phyloP scores from a whole-genome alignment of 2,329 filamentous ascomycete species.

The Aspergillus fumigatus region DNA sequence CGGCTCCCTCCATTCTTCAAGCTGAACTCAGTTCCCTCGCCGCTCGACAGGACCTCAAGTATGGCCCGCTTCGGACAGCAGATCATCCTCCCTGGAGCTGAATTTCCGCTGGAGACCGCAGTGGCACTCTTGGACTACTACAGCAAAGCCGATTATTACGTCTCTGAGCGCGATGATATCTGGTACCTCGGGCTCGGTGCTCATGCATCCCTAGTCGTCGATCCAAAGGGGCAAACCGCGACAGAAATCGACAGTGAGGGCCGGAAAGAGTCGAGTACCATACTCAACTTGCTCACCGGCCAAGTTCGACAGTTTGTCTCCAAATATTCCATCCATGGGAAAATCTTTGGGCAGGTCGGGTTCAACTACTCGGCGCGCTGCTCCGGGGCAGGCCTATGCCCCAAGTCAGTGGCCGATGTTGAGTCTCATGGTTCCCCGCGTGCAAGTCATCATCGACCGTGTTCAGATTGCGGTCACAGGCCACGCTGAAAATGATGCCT shows the following conservation, averaged over 20 bases:
- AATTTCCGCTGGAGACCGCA: too few relatives aligned
- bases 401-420: constrained; percentile 10
- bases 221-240: constrained; percentile 4
- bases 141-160: constrained; percentile 4
- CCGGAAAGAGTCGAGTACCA: background rate
- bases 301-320: constrained; percentile 6
- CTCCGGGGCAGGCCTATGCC: constrained; percentile 1
- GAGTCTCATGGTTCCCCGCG: constrained; percentile 5
- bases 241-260: background rate
- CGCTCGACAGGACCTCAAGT: too few relatives aligned
- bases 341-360: constrained; percentile 11
- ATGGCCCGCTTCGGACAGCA: too few relatives aligned
- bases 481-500: background rate
- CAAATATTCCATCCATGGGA: background rate
- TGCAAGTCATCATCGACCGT: background rate
- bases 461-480: background rate
- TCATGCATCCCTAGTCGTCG: constrained; percentile 5
- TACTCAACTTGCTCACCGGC: background rate
- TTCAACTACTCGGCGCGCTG: constrained; percentile 13
- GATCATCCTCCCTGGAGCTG: too few relatives aligned
- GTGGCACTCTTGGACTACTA: too few relatives aligned
- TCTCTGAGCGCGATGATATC: constrained; percentile 6
- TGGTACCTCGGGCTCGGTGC: constrained; percentile 12
- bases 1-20: too few relatives aligned
- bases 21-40: too few relatives aligned